phyloP scores from a whole-genome alignment of 2,329 filamentous ascomycete species.

The Trichoderma koningii region DNA sequence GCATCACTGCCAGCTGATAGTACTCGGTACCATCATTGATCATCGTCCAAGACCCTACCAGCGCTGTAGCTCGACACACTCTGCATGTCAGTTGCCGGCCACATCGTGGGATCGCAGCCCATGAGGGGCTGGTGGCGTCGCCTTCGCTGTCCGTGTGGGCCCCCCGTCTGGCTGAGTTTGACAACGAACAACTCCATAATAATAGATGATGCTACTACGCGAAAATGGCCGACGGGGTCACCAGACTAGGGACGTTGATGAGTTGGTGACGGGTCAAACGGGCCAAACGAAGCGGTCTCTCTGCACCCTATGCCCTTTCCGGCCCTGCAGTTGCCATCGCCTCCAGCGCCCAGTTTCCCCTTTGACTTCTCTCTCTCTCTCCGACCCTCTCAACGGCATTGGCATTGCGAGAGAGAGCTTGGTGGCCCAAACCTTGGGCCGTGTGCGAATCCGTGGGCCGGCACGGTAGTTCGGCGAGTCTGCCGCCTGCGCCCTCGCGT shows the following conservation, averaged over 20 bases:
- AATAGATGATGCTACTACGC: conserved; percentile 26
- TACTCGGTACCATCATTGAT: too few relatives aligned
- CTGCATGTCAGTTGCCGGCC: conserved; percentile 31
- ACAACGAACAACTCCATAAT: conserved; percentile 29
- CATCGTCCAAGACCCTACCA: background rate
- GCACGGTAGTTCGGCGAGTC: background rate
- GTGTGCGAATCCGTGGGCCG: conserved; percentile 1
- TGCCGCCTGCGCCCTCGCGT: background rate
- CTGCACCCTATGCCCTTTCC: conserved; percentile 26
- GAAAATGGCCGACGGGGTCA: conserved; percentile 29
- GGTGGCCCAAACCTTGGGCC: background rate
- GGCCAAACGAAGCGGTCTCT: conserved; percentile 28
- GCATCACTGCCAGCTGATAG: background rate
- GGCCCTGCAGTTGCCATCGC: conserved; percentile 21
- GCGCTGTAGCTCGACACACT: conserved; percentile 11
- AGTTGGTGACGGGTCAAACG: conserved; percentile 28
- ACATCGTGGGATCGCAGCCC: conserved; percentile 28
- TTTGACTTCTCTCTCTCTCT: background rate
- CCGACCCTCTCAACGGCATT: conserved; percentile 20
- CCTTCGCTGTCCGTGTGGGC: conserved; percentile 27
- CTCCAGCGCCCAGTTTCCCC: conserved; percentile 20
- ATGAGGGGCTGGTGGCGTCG: conserved; percentile 28
- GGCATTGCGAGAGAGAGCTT: background rate
- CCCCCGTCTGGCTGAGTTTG: conserved; percentile 26
- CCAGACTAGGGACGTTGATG: conserved; percentile 27